Base-by-base conservation (phyloP, 495 filamentous ascomycete species). In the Penicillium cinerascens region DNA sequence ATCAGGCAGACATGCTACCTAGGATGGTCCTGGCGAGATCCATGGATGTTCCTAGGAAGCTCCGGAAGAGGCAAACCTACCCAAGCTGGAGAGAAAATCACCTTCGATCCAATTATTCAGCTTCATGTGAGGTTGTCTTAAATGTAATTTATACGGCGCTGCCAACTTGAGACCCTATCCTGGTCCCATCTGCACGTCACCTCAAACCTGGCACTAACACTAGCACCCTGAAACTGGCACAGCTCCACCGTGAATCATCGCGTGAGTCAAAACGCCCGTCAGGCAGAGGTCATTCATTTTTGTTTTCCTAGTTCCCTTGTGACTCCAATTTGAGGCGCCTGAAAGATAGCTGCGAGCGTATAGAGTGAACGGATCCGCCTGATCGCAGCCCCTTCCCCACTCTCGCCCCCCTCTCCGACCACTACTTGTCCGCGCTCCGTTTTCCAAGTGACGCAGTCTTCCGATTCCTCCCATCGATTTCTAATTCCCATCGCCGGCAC, bases 371-470 rank as follows among this genome's bases (percentile, higher is more conserved):
- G 47, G 47, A 29, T n/a, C 38, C 38, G 33, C 42, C 27, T 42
- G 50, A 49, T 51, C 42, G 42, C 47, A 37, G 25, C 56, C 47
- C 47, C 39, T 55, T 60, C 57, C 52, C 56, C 56, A 59, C 53
- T 56, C 53, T 33, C 25, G 39, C 16, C n/a, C 29, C 55, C 56
- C 44, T 49, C 55, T 52, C 55, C 49, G 49, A 59, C n/a, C 37
- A 17, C 9, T 17, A 11, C 40, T 22, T 20, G 33, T 27, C 26
- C 50, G 23, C 42, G 43, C 42, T 13, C 38, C 53, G 42, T 52
- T 56, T 56, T 54, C 53, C 49, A 18, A 42, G 53, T 60, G 58
- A 60, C 58, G 58, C 56, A 54, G 45, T 56, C 49, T 45, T 49
- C 52, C 49, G 25, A 50, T 27, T 29, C 18, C 22, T 26, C 44